Evolutionary conservation across 805 yeast genomes (phyloP).

Genomic region (Deakozyma indianensis): DNA sequence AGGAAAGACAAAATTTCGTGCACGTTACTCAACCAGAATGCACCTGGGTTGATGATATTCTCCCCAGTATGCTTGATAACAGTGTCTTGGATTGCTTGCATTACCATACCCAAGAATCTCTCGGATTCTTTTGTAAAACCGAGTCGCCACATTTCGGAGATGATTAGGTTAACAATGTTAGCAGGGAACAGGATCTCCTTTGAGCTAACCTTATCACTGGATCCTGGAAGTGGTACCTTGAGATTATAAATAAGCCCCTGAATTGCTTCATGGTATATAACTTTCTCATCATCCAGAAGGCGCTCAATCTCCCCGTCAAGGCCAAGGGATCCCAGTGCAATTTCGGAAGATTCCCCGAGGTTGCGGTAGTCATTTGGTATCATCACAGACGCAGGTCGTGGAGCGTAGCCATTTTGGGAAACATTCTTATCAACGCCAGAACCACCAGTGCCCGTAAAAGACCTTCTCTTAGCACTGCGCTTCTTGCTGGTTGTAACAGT

Average conservation of each 20-base stretch:
- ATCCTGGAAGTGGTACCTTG: conserved; percentile 74
- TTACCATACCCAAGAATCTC: conserved; percentile 75
- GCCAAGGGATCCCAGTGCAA: conserved; percentile 27
- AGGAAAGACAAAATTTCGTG: conserved; percentile 93
- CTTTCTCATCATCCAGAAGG: conserved; percentile 19
- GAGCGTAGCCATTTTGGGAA: conserved; percentile 14
- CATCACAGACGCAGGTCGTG: conserved; percentile 17
- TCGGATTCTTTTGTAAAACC: conserved; percentile 90
- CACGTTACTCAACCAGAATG: conserved; percentile 94
- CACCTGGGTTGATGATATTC: conserved; percentile 80
- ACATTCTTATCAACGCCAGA: conserved; percentile 7
- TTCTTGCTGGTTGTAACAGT: conserved; percentile 16
- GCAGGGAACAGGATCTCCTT: conserved; percentile 95
- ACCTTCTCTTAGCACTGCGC: conserved; percentile 16
- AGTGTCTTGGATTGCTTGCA: conserved; percentile 72
- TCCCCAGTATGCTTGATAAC: conserved; percentile 73
- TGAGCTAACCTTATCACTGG: conserved; percentile 66
- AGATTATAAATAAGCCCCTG: conserved; percentile 76
- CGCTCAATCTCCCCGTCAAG: conserved; percentile 20
- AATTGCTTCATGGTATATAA: conserved; percentile 65
- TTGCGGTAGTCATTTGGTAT: conserved; percentile 10
- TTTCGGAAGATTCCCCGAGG: conserved; percentile 26
- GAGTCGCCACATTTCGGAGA: conserved; percentile 96
- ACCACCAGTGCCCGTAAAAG: conserved; percentile 12
- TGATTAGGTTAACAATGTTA: conserved; percentile 77